These are phyloP conservation scores for Phytophthora hibernalis DNA, from an alignment of 352 stramenopile genomes.

Conservation along the genomic window DNA sequence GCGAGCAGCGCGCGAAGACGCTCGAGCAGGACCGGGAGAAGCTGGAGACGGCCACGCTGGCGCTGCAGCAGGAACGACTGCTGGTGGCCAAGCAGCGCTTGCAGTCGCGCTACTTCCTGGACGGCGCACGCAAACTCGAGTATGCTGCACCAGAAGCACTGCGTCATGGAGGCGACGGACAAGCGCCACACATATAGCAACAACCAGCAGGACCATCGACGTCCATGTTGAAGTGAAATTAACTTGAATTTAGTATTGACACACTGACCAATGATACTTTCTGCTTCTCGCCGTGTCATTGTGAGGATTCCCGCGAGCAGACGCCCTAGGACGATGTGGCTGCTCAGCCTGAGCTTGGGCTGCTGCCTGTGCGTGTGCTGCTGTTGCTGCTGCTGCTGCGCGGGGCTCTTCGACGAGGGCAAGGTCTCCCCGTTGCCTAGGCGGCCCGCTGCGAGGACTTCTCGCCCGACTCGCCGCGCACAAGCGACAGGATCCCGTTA, in stretches of 20 bases:
- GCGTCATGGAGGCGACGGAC: slow-evolving; percentile 29
- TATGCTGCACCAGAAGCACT: slow-evolving; percentile 66
- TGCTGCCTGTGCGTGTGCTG: slow-evolving; percentile 43
- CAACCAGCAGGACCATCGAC: slow-evolving; percentile 35
- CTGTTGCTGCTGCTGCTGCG: slow-evolving; percentile 45
- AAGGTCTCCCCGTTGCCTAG: slow-evolving; percentile 47
- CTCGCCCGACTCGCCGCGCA: slow-evolving; percentile 45
- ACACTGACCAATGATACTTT: slow-evolving; percentile 27
- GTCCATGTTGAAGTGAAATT: slow-evolving; percentile 29
- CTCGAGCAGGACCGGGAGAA: slow-evolving; percentile 56
- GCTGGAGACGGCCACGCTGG: slow-evolving; percentile 56
- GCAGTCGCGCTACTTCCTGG: slow-evolving; percentile 79
- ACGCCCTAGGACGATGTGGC: slow-evolving; percentile 28
- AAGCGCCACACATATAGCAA: slow-evolving; percentile 17
- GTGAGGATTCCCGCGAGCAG: slow-evolving; percentile 17
- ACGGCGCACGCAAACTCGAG: slow-evolving; percentile 72
- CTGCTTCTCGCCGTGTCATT: slow-evolving; percentile 10
- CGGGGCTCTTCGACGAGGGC: slow-evolving; percentile 43
- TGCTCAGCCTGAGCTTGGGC: slow-evolving; percentile 37
- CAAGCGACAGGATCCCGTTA: slow-evolving; percentile 50
- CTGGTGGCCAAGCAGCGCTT: slow-evolving; percentile 75
- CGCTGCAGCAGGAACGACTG: slow-evolving; percentile 76
- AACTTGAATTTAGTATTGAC: slow-evolving; percentile 38
- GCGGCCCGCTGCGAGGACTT: slow-evolving; percentile 35
- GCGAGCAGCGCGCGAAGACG: slow-evolving; percentile 40